Percentiles rank a stretch among this genome's conserved stretches.
These are phyloP conservation scores for Kuraishia capsulata DNA, from an alignment of 805 yeast genomes.

Conservation along the genomic window DNA sequence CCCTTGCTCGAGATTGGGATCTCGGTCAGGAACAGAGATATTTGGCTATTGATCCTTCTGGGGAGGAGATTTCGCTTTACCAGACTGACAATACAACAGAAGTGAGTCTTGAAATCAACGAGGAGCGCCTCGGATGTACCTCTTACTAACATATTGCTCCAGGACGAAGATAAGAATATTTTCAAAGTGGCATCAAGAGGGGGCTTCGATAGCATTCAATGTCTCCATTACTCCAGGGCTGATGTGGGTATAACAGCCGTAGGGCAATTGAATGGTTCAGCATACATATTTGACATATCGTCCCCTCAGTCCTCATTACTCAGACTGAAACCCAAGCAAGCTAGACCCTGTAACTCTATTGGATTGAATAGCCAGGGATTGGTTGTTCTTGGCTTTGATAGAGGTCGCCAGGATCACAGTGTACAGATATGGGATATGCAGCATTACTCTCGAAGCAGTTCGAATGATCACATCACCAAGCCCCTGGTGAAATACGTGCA, in stretches of 20 bases:
- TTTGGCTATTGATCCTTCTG: slow-evolving; percentile 64
- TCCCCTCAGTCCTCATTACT: slow-evolving; percentile 25
- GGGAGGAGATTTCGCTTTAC: slow-evolving; percentile 70
- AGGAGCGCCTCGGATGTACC: neutral
- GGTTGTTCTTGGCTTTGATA: slow-evolving; percentile 72
- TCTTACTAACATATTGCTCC: slow-evolving; percentile 2
- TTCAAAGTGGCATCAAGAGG: slow-evolving; percentile 40
- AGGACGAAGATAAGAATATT: slow-evolving; percentile 40
- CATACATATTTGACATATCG: slow-evolving; percentile 53
- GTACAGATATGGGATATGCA: slow-evolving; percentile 74
- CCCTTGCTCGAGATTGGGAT: slow-evolving; percentile 56
- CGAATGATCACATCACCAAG: slow-evolving; percentile 40
- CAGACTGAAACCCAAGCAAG: slow-evolving; percentile 49
- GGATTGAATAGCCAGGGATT: slow-evolving; percentile 59
- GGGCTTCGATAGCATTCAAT: slow-evolving; percentile 63
- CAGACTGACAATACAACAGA: slow-evolving; percentile 34
- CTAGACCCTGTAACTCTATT: slow-evolving; percentile 67
- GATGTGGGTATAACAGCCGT: slow-evolving; percentile 57
- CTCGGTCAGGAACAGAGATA: slow-evolving; percentile 45
- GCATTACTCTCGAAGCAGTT: slow-evolving; percentile 39
- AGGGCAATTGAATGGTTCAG: slow-evolving; percentile 66
- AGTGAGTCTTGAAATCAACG: slow-evolving; percentile 6
- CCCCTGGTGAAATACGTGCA: slow-evolving; percentile 52
- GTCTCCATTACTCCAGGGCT: slow-evolving; percentile 50
- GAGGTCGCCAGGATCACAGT: slow-evolving; percentile 67